Evolutionary conservation across 2,329 filamentous ascomycete species (phyloP).

Genomic region (Diplodia sapinea): DNA sequence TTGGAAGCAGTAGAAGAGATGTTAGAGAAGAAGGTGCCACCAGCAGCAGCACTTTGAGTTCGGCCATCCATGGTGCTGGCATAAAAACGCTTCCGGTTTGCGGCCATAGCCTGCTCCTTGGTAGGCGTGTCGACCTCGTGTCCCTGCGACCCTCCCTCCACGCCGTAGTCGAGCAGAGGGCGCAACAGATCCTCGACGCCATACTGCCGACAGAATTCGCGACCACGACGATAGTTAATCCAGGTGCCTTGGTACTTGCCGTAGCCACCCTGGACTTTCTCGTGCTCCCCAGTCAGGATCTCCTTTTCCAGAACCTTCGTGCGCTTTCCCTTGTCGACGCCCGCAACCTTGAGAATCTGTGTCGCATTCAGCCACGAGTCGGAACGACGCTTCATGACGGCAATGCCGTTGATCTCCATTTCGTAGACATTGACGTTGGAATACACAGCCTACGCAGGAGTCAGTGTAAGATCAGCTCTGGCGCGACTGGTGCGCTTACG

Average conservation of each 20-base stretch:
- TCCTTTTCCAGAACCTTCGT: constrained; percentile 99
- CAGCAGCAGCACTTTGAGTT: constrained; percentile 64
- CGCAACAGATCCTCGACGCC: constrained; percentile 77
- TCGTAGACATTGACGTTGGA: constrained; percentile 97
- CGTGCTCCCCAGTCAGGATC: constrained; percentile 92
- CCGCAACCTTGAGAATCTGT: constrained; percentile 96
- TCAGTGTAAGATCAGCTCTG: neutral
- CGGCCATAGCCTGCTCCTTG: constrained; percentile 98
- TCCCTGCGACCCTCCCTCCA: constrained; percentile 72
- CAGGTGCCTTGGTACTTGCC: constrained; percentile 99
- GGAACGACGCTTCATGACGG: constrained; percentile 92
- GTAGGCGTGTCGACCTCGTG: constrained; percentile 90
- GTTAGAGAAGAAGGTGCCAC: constrained; percentile 95
- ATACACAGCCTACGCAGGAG: constrained; percentile 73
- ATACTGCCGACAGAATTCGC: constrained; percentile 85
- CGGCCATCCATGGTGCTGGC: constrained; percentile 74
- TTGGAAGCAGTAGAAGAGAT: constrained; percentile 93
- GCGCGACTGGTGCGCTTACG: constrained; percentile 40
- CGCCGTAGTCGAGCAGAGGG: constrained; percentile 76
- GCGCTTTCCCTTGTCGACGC: constrained; percentile 95
- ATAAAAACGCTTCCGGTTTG: constrained; percentile 86
- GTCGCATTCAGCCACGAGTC: constrained; percentile 98
- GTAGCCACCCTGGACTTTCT: constrained; percentile 98
- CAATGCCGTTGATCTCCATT: constrained; percentile 93
- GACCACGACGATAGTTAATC: constrained; percentile 91